phyloP scores from a whole-genome alignment of 768 basidiomycete genomes.

The Roridomyces roridus region DNA sequence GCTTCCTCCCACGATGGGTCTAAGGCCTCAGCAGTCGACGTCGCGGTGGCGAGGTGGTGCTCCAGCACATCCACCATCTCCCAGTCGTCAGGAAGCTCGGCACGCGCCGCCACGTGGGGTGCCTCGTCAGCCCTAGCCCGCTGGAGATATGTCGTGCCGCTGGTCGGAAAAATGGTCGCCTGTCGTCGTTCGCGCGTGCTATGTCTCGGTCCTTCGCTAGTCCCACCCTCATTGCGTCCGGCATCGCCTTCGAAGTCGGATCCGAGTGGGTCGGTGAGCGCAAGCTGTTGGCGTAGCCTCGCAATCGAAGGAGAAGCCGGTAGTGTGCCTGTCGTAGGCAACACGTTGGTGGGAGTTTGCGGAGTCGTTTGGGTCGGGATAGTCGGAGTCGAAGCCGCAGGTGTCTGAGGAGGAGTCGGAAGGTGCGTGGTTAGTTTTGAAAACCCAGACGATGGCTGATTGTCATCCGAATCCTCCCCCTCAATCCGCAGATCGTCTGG shows the following conservation, averaged over 20 bases:
- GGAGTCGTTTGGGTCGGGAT: background rate
- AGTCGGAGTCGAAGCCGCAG: background rate
- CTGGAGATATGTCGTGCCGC: too few species aligned
- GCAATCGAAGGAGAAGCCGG: background rate
- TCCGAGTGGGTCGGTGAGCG: background rate
- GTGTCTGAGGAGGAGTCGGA: background rate
- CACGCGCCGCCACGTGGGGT: background rate
- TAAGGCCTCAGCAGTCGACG: slow-evolving; percentile 24
- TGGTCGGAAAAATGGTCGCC: too few species aligned
- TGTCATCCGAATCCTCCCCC: slow-evolving; percentile 21
- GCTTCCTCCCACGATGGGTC: slow-evolving; percentile 24
- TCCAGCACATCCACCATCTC: slow-evolving; percentile 7
- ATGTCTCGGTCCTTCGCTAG: too few species aligned
- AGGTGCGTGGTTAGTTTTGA: background rate
- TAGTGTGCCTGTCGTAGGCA: background rate
- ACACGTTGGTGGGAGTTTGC: background rate
- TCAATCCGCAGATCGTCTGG: slow-evolving; percentile 16
- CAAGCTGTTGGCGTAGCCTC: background rate
- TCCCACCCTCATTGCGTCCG: too few species aligned
- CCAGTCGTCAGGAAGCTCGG: background rate
- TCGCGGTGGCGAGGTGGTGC: slow-evolving; percentile 19
- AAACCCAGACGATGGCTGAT: slow-evolving; percentile 2
- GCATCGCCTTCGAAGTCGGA: background rate
- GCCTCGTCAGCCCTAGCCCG: background rate
- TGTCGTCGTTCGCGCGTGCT: too few species aligned